Evolutionary conservation across 805 yeast species (phyloP).

Genomic region (Metschnikowia drakensbergensis): DNA sequence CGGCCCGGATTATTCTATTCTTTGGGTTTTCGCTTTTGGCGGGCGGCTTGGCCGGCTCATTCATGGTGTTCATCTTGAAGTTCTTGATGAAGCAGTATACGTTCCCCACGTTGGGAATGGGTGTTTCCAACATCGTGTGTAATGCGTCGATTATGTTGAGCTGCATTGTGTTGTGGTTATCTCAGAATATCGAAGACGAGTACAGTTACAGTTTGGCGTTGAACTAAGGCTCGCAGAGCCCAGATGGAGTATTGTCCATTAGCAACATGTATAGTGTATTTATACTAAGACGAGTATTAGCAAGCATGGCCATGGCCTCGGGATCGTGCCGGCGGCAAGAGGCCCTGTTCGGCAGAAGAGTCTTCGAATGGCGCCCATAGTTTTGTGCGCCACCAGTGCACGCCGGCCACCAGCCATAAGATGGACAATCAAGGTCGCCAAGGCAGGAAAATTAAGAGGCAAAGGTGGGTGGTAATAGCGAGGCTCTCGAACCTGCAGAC

Average conservation of each 20-base stretch:
- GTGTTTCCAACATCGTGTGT: constrained; percentile 79
- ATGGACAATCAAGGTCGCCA: too few relatives aligned
- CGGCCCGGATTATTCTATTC: constrained; percentile 85
- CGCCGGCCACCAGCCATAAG: too few relatives aligned
- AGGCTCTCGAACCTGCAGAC: neutral
- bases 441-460: too few relatives aligned
- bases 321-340: too few relatives aligned
- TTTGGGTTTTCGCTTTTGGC: constrained; percentile 91
- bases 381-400: too few relatives aligned
- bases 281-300: neutral
- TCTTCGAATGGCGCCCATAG: too few relatives aligned
- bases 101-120: constrained; percentile 93
- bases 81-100: constrained; percentile 73
- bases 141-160: constrained; percentile 81
- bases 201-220: constrained; percentile 87
- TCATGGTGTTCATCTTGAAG: constrained; percentile 82
- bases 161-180: constrained; percentile 86
- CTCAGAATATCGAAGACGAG: constrained; percentile 95
- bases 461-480: neutral
- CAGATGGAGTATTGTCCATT: neutral
- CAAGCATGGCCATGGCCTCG: too few relatives aligned
- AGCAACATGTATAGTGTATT: constrained; percentile 2
- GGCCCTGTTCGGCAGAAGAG: too few relatives aligned
- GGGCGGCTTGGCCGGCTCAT: constrained; percentile 89
- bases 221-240: constrained; percentile 23